Conservation (phyloP, 2,329 filamentous ascomycete species). For the Arthrobotrys sinensis region DNA sequence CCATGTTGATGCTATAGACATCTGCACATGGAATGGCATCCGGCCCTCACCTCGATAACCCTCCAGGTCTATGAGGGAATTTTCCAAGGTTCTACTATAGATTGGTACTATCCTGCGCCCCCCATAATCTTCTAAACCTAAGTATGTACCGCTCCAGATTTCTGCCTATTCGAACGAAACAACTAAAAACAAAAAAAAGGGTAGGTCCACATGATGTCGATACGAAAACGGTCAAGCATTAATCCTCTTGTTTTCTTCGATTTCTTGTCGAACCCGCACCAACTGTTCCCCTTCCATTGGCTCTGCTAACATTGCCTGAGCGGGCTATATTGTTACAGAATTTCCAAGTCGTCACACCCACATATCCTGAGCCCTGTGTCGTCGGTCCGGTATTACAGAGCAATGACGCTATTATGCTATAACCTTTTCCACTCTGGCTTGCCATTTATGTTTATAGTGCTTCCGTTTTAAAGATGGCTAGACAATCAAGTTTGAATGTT, state of each 20-base stretch:
- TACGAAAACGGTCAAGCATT: slow-evolving; percentile 58
- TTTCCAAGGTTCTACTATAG: slow-evolving; percentile 32
- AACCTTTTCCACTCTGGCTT: slow-evolving; percentile 5
- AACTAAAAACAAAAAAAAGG: slow-evolving; percentile 16
- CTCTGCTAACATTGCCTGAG: slow-evolving; percentile 48
- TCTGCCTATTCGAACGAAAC: slow-evolving; percentile 49
- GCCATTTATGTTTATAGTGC: slow-evolving; percentile 13
- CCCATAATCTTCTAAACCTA: slow-evolving; percentile 1
- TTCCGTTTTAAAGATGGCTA: slow-evolving; percentile 22
- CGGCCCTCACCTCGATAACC: slow-evolving; percentile 26
- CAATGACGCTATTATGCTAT: slow-evolving; percentile 53
- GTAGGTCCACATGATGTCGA: slow-evolving; percentile 57
- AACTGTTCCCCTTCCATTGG: slow-evolving; percentile 60
- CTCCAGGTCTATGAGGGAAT: slow-evolving; percentile 59
- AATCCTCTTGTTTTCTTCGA: slow-evolving; percentile 12
- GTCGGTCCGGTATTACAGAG: slow-evolving; percentile 48
- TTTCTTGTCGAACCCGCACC: slow-evolving; percentile 19
- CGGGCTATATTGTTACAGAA: slow-evolving; percentile 31
- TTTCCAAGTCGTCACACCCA: slow-evolving; percentile 44
- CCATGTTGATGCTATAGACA: slow-evolving; percentile 34
- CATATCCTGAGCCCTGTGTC: slow-evolving; percentile 28
- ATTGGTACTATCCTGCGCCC: background rate
- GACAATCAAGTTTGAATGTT: background rate
- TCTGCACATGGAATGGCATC: slow-evolving; percentile 43
- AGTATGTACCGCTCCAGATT: slow-evolving; percentile 24